Evolutionary conservation across 257 asterid species (phyloP).

Genomic region (Lantana camara): DNA sequence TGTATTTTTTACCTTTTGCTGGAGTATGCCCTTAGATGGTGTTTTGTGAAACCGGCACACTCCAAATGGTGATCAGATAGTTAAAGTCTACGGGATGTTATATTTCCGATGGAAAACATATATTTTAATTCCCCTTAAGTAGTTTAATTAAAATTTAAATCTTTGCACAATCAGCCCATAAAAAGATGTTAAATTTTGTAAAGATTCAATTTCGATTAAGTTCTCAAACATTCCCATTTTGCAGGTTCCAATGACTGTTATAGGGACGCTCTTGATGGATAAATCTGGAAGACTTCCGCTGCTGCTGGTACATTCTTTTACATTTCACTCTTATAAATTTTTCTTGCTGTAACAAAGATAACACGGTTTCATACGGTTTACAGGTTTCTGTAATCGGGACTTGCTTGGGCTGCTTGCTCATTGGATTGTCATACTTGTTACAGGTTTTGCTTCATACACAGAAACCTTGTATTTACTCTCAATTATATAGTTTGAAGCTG

Average conservation of each 20-base stretch:
- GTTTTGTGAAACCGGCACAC: too few relatives aligned
- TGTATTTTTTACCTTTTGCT: too few relatives aligned
- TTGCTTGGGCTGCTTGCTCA: slow-evolving; percentile 72
- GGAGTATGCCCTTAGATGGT: too few relatives aligned
- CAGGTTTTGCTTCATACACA: slow-evolving; percentile 48
- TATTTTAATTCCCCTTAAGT: too few relatives aligned
- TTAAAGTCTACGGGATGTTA: too few relatives aligned
- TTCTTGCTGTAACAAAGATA: slow-evolving; percentile 1
- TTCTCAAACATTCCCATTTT: slow-evolving; percentile 21
- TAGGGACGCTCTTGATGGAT: slow-evolving; percentile 78
- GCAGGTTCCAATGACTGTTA: slow-evolving; percentile 76
- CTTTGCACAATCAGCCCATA: too few relatives aligned
- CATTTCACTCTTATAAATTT: not conserved
- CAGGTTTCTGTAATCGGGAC: slow-evolving; percentile 81
- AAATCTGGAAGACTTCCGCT: slow-evolving; percentile 83
- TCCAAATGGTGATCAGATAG: too few relatives aligned
- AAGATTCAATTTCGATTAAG: too few relatives aligned
- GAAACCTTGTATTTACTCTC: not conserved
- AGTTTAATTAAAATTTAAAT: too few relatives aligned
- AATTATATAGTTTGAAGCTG: too few relatives aligned
- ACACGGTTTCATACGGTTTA: slow-evolving; percentile 29
- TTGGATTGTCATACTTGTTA: slow-evolving; percentile 68
- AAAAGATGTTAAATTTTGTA: too few relatives aligned
- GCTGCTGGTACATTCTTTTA: slow-evolving; percentile 52
- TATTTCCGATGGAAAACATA: too few relatives aligned